Evolutionary conservation across 768 basidiomycete genomes (phyloP), one percentile per base, ranked within the genome.

Genomic region (Termitomyces titanicus): DNA sequence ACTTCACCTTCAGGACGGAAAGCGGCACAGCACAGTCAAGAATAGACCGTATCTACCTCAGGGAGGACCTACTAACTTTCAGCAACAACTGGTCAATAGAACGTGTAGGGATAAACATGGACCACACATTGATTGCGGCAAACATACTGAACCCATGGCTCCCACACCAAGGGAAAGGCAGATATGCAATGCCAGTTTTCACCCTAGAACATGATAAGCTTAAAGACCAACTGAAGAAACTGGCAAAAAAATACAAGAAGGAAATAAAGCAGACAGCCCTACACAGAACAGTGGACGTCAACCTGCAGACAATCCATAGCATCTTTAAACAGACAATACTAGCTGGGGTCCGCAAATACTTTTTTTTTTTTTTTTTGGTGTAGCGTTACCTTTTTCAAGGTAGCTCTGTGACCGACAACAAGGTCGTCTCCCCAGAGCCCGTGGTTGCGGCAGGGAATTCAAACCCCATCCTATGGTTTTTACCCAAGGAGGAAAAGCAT

Each of bases 41-140:
- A 10, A 34, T 34, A 34, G 33, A 34, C 11, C 6, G 33, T 4
- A 34, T 34, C 6, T 34, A 34, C 11, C 5, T 34, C 5, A 6
- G 11, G 1, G 29, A 39, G n/a, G 29, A 40, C 24, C 38, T 50
- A 6, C 12, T 49, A 18, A 2, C 5, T 0, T 59, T 34, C 38
- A 51, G 37, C 43, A 11, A 45, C 12, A 13, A 40, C 10, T 59
- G 57, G 57, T 11, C 34, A 27, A 59, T 59, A 12, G 6, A 18
- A 17, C 24, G 27, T 9, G 18, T 34, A 29, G 47, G 42, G 33
- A 44, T 51, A 42, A 46, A n/a, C 7, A 59, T 47, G 22, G 48
- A 59, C 44, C 49, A 59, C 39, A 15, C 39, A 10, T 27, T 59
- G n/a, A 20, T 54, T 18, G 20, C 27, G 3, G 43, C 37, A 20